These are phyloP conservation scores for Isoetes engelmannii DNA, from an alignment of 83 land plant genomes.

Conservation along the genomic window DNA sequence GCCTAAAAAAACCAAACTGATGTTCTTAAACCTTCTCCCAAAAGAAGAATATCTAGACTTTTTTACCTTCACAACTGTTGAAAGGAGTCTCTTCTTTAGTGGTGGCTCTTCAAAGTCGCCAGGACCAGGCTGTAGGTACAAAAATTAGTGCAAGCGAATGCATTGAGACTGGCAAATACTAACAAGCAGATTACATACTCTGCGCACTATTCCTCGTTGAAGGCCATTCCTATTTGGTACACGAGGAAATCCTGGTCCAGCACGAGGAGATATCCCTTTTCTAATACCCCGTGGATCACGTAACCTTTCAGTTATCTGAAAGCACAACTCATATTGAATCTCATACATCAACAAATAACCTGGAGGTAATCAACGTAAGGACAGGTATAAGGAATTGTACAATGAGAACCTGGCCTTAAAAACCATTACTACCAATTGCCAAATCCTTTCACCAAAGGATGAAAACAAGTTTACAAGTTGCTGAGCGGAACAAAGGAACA, in stretches of 20 bases:
- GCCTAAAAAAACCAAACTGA: slow-evolving; percentile 5
- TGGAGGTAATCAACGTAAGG: neutral
- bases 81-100: slow-evolving; percentile 50
- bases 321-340: neutral
- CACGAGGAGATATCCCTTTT: slow-evolving; percentile 40
- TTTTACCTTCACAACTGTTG: slow-evolving; percentile 67
- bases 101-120: slow-evolving; percentile 54
- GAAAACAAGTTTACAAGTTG: neutral
- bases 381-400: neutral
- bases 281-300: slow-evolving; percentile 70
- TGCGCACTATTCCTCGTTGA: slow-evolving; percentile 46
- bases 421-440: too few species aligned
- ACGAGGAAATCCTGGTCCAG: slow-evolving; percentile 35
- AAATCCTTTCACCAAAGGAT: too few species aligned
- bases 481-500: neutral
- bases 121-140: slow-evolving; percentile 36
- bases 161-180: neutral
- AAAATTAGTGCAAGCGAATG: neutral
- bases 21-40: neutral
- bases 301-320: slow-evolving; percentile 34
- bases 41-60: neutral
- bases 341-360: too few species aligned
- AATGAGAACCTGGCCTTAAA: neutral
- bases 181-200: slow-evolving; percentile 21
- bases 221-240: neutral